phyloP scores from a whole-genome alignment of 176 grass and related monocot genomes.

The Eragrostis nindensis region DNA sequence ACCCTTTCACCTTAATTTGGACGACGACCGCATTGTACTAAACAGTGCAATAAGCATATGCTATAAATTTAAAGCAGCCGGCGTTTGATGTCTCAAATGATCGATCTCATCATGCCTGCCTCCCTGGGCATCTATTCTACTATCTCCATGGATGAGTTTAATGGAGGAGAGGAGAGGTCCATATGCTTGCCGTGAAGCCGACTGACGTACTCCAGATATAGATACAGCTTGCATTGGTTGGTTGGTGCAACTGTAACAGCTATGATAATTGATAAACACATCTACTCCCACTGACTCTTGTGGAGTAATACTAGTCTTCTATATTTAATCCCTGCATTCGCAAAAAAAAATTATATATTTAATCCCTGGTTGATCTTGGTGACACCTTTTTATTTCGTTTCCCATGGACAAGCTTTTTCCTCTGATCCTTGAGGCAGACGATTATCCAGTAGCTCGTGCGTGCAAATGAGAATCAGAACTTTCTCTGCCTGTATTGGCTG shows the following conservation, averaged over 20 bases:
- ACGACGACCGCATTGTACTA: not conserved
- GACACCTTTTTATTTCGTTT: not conserved
- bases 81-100: not conserved
- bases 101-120: too few species aligned
- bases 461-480: not conserved
- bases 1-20: not conserved
- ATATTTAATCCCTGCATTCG: too few species aligned
- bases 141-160: not conserved
- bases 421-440: constrained; percentile 19
- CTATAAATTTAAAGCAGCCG: not conserved
- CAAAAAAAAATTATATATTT: too few species aligned
- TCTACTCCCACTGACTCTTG: not conserved
- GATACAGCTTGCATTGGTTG: not conserved
- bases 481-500: not conserved
- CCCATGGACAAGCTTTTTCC: not conserved
- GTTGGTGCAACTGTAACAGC: not conserved
- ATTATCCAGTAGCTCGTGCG: not conserved
- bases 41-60: not conserved
- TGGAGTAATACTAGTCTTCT: not conserved
- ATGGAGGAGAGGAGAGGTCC: not conserved
- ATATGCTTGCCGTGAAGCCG: not conserved
- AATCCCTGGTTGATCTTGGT: not conserved
- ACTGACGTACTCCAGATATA: too few species aligned
- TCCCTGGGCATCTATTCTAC: too few species aligned
- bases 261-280: too few species aligned